These are phyloP conservation scores for Begonia masoniana DNA, from an alignment of 306 rosid species.

Conservation along the genomic window DNA sequence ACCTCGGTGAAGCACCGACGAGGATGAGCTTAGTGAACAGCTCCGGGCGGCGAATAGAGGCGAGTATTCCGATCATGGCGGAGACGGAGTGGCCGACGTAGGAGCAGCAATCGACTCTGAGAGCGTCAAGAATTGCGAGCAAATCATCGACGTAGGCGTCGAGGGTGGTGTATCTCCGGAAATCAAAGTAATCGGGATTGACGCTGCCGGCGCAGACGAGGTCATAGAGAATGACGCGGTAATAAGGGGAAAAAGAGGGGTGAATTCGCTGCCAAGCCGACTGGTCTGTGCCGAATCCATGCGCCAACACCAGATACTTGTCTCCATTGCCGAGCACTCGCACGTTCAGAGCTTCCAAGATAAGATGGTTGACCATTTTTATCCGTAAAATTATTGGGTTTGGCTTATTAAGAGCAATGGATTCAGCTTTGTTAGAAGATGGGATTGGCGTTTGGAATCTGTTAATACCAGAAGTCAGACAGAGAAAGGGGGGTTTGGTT, in stretches of 20 bases:
- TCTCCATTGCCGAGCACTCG: conserved; percentile 65
- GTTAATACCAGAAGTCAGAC: too few species aligned
- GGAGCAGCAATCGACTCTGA: conserved; percentile 42
- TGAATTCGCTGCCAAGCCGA: conserved; percentile 76
- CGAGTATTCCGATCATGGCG: conserved; percentile 81
- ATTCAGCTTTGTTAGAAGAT: too few species aligned
- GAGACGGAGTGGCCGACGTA: conserved; percentile 88
- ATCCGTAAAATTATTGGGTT: too few species aligned
- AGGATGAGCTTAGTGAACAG: conserved; percentile 80
- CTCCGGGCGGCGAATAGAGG: conserved; percentile 69
- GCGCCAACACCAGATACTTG: conserved; percentile 45
- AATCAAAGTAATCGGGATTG: conserved; percentile 77
- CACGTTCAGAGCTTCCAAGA: conserved; percentile 56
- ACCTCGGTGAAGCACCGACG: conserved; percentile 83
- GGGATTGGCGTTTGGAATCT: too few species aligned
- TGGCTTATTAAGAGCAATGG: too few species aligned
- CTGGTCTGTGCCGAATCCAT: conserved; percentile 84
- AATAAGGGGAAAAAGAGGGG: conserved; percentile 42
- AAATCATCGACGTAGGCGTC: conserved; percentile 77
- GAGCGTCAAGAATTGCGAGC: conserved; percentile 50
- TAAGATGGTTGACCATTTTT: conserved; percentile 2
- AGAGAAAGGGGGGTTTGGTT: too few species aligned
- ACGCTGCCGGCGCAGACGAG: conserved; percentile 95
- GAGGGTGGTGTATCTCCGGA: conserved; percentile 60
- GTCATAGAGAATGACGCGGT: conserved; percentile 69